These are phyloP conservation scores for Colletotrichum zoysiae DNA, from an alignment of 2,329 filamentous ascomycete species.

Conservation along the genomic window DNA sequence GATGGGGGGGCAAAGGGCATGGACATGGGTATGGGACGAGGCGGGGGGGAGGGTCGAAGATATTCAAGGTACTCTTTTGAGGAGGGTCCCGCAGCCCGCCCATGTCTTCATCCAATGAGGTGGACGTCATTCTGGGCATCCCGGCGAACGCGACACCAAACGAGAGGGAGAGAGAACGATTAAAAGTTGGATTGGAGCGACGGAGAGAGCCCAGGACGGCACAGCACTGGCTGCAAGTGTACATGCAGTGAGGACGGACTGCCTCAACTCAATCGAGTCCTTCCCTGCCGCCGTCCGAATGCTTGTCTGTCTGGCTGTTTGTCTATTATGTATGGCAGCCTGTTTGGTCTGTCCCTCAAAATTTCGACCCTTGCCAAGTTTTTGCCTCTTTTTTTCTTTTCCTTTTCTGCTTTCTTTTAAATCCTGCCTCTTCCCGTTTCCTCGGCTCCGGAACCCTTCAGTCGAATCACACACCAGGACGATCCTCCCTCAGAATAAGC, in stretches of 20 bases:
- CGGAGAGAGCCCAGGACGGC: slow-evolving; percentile 21
- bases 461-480: slow-evolving; percentile 16
- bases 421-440: slow-evolving; percentile 33
- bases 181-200: slow-evolving; percentile 13
- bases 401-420: slow-evolving; percentile 33
- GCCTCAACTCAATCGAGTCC: slow-evolving; percentile 40
- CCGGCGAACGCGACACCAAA: slow-evolving; percentile 39
- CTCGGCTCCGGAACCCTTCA: slow-evolving; percentile 21
- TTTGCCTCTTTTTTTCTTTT: slow-evolving; percentile 35
- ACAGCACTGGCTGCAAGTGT: slow-evolving; percentile 19
- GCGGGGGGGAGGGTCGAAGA: slow-evolving; percentile 1
- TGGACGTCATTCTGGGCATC: slow-evolving; percentile 39
- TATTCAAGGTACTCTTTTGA: slow-evolving; percentile 15
- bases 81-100: slow-evolving; percentile 26
- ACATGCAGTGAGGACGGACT: slow-evolving; percentile 38
- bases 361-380: slow-evolving; percentile 38
- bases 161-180: slow-evolving; percentile 2
- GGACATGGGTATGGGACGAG: slow-evolving; percentile 23
- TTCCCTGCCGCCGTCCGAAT: slow-evolving; percentile 31
- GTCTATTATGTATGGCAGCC: neutral
- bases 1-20: slow-evolving; percentile 24
- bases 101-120: slow-evolving; percentile 32
- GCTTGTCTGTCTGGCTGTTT: slow-evolving; percentile 20
- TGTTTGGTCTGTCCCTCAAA: neutral
- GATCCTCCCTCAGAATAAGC: slow-evolving; percentile 16